These are phyloP conservation scores for Andrographis paniculata DNA, from an alignment of 305 asterid species.

Conservation along the genomic window DNA sequence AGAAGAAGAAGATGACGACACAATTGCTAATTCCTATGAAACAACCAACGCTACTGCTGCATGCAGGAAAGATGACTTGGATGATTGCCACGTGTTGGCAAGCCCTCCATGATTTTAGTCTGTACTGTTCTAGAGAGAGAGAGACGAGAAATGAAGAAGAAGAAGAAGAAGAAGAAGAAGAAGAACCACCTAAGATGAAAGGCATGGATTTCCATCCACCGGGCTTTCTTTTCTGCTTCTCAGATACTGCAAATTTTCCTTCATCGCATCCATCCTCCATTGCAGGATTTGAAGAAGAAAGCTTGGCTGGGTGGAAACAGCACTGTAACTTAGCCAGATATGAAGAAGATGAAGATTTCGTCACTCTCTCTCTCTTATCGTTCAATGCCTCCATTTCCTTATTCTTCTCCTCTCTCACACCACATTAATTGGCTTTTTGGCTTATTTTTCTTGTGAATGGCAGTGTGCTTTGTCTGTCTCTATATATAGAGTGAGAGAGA, in stretches of 20 bases:
- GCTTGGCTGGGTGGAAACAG: neutral
- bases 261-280: neutral
- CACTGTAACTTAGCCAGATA: neutral
- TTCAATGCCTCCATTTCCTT: neutral
- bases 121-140: neutral
- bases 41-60: too few relatives aligned
- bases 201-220: slow-evolving; percentile 15
- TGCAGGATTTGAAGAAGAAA: neutral
- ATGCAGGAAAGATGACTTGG: too few relatives aligned
- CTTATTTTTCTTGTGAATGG: too few relatives aligned
- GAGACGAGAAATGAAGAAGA: neutral
- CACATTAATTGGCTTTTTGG: too few relatives aligned
- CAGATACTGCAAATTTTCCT: neutral
- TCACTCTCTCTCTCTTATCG: too few relatives aligned
- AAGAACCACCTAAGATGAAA: slow-evolving; percentile 4
- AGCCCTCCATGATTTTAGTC: too few relatives aligned
- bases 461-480: neutral
- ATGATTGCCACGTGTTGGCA: too few relatives aligned
- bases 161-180: neutral
- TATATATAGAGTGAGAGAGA: slow-evolving; percentile 1
- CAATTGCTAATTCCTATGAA: too few relatives aligned
- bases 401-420: too few relatives aligned
- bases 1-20: too few relatives aligned
- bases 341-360: neutral
- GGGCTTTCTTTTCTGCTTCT: neutral